Evolutionary conservation across 305 asterid genomes (phyloP), one percentile per base, ranked within the genome.

Genomic region (Plantago coronopus): DNA sequence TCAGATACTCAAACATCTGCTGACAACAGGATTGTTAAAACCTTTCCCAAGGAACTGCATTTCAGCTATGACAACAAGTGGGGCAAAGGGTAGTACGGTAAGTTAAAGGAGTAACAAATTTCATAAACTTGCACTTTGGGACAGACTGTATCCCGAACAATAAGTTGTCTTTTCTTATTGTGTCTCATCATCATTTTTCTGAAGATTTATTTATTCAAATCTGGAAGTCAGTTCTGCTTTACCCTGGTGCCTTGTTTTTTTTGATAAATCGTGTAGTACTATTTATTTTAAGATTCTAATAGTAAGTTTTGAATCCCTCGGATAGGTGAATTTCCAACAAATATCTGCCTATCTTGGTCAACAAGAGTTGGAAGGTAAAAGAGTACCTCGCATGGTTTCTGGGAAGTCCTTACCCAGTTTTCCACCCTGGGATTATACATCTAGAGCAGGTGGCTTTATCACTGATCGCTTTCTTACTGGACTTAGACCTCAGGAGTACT

Each of bases 1-100:
- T 21, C 82, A 85, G 69, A 80, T 93, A 74, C 90, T 84, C 81
- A 84, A 89, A 69, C 86, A 85, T 65, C 73, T 93, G 58, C 83
- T 93, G 71, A 88, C 82, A 19, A 74, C 61, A 11, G 98, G 95
- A 29, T 56, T 93, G 66, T 71, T 87, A 67, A 93, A 89, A 72
- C 99, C 96, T 20, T 93, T 93, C 67, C 99, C 99, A 17, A 76
- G 75, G 79, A 93, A 93, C 78, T 89, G 99, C 85, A 89, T 93
- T 60, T 83, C 97, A 47, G 83, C 83, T 42, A 93, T 93, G 99
- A 93, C 99, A 42, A 85, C 94, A 68, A 89, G 95, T 31, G 99
- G 99, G 48, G 99, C 97, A 40, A 93, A 93, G 90, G 99, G 99
- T 59, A 87, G 99, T 71, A 85, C 99, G 81, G 97, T 93, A 73